Base-by-base conservation (phyloP, 345 rosid species). In the Rhizophora apiculata region DNA sequence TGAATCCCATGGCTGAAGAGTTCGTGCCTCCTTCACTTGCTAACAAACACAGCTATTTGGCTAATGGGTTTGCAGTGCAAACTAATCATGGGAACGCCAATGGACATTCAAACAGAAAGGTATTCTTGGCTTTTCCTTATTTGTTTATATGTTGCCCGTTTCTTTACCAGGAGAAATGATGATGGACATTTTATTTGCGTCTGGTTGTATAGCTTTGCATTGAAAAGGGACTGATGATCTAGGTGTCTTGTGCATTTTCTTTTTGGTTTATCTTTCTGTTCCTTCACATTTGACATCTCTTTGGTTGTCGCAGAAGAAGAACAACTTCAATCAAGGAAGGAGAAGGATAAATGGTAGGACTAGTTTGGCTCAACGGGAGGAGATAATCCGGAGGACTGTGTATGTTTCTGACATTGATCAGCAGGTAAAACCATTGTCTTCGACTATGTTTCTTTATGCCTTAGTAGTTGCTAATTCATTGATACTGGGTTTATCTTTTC, bases 1-100 rank as follows among this genome's bases (percentile, higher is more conserved):
- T 96, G 76, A 96, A 96, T 76, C 99, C 99, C 10, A 80, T 89
- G 97, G 99, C 98, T 60, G 82, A 88, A 78, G 99, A 89, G 62
- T 96, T 90, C 81, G 97, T 96, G 68, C 98, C 98, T 63, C 88
- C 89, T 39, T 95, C 97, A 0, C 79, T 89, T 34, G 82, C 80
- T 39, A 67, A 67, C 68, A 68, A 68, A 62, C 65, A 71, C 68
- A 85, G 78, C 64, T 81, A 48, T 72, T 74, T 80, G 65, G 79
- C 77, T 19, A 86, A 79, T 76, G 91, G 87, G 65, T 83, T 84
- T 82, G 81, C 65, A 46, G 69, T 77, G 76, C 84, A 76, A 10
- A 56, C 84, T 78, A 67, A 70, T 83, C 69, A 68, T 70, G 87
- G 80, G 63, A 83, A 80, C 71, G 83, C 82, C 70, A 84, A 72